Evolutionary conservation across 1,284 basidiomycete species (phyloP).

Genomic region (Ustilago xerochloae): DNA sequence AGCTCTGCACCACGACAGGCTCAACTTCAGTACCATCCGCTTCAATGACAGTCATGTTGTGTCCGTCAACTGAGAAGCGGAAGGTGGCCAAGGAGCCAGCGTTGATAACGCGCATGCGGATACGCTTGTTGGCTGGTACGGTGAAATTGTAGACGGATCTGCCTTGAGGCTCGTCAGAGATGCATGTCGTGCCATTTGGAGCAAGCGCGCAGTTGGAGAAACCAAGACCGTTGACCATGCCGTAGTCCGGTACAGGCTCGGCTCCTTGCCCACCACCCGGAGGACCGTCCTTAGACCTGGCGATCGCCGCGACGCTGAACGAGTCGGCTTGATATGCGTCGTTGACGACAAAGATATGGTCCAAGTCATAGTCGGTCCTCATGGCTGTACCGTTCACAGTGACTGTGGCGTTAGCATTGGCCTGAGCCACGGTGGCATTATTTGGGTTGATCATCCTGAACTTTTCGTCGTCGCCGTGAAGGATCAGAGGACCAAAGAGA

Average conservation of each 20-base stretch:
- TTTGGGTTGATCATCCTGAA: slow-evolving; percentile 20
- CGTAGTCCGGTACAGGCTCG: slow-evolving; percentile 69
- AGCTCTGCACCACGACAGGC: slow-evolving; percentile 69
- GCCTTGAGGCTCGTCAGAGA: slow-evolving; percentile 33
- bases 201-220: slow-evolving; percentile 64
- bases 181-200: slow-evolving; percentile 45
- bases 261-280: slow-evolving; percentile 48
- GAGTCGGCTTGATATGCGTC: slow-evolving; percentile 57
- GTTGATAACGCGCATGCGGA: slow-evolving; percentile 73
- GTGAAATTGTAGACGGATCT: slow-evolving; percentile 38
- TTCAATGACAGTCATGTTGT: slow-evolving; percentile 71
- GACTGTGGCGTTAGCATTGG: slow-evolving; percentile 1
- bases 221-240: slow-evolving; percentile 72
- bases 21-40: slow-evolving; percentile 71
- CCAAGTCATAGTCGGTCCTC: slow-evolving; percentile 56
- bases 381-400: slow-evolving; percentile 35
- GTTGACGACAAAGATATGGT: slow-evolving; percentile 53
- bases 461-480: slow-evolving; percentile 65
- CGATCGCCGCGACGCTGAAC: slow-evolving; percentile 53
- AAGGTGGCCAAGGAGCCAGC: slow-evolving; percentile 45
- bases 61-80: slow-evolving; percentile 70
- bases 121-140: slow-evolving; percentile 67
- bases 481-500: slow-evolving; percentile 62
- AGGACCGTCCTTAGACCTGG: slow-evolving; percentile 37
- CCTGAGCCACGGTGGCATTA: slow-evolving; percentile 7